phyloP scores from a whole-genome alignment of 2,329 filamentous ascomycete genomes.

The Paracamarosporium sp. region DNA sequence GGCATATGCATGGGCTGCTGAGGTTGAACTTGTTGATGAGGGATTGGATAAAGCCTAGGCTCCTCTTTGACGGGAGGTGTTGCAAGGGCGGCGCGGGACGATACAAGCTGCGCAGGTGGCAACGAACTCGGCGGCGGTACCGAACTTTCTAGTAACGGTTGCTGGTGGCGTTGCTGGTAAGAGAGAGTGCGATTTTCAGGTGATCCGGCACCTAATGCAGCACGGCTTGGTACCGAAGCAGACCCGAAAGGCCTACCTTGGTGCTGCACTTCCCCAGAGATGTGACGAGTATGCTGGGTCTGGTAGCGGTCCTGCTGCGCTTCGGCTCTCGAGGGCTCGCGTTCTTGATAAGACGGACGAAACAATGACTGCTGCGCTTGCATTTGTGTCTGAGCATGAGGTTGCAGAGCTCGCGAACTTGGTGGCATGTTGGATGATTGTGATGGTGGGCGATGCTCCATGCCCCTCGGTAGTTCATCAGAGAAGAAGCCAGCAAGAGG shows the following conservation, averaged over 20 bases:
- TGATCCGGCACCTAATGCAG: slow-evolving; percentile 31
- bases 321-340: slow-evolving; percentile 32
- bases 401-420: slow-evolving; percentile 31
- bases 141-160: slow-evolving; percentile 28
- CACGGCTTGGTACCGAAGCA: slow-evolving; percentile 31
- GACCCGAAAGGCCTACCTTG: slow-evolving; percentile 33
- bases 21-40: slow-evolving; percentile 21
- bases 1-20: slow-evolving; percentile 27
- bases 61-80: slow-evolving; percentile 46
- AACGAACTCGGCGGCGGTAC: slow-evolving; percentile 25
- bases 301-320: slow-evolving; percentile 39
- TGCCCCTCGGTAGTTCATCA: slow-evolving; percentile 35
- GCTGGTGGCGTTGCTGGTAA: slow-evolving; percentile 38
- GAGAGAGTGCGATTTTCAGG: slow-evolving; percentile 39
- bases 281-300: slow-evolving; percentile 33
- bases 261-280: slow-evolving; percentile 39
- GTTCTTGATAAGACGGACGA: slow-evolving; percentile 35
- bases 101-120: slow-evolving; percentile 27
- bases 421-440: slow-evolving; percentile 32
- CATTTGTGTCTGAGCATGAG: slow-evolving; percentile 34
- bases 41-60: slow-evolving; percentile 31
- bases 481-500: slow-evolving; percentile 46
- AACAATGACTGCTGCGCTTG: slow-evolving; percentile 34
- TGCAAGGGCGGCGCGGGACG: slow-evolving; percentile 28
- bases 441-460: slow-evolving; percentile 36